Conservation (phyloP, 1,284 basidiomycete genomes). For the Trichosporon asahii region DNA sequence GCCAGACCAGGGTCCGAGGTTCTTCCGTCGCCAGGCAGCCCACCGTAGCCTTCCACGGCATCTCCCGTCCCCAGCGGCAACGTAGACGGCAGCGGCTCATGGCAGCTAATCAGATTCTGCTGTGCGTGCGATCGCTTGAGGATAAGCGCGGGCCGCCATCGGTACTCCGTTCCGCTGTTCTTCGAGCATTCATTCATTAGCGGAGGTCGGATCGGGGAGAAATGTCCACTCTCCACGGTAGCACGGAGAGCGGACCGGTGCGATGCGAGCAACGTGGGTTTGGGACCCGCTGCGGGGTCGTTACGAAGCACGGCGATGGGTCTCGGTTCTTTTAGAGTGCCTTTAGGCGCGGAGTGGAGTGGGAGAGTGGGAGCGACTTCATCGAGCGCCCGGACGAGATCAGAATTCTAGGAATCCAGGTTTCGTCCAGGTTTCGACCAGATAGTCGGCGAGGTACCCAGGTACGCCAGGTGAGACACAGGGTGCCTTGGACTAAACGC, state of each 20-base stretch:
- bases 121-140: not conserved
- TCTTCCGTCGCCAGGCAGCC: not conserved
- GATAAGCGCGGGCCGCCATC: not conserved
- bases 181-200: too few species aligned
- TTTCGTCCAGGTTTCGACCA: not conserved
- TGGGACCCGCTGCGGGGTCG: not conserved
- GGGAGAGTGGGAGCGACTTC: not conserved
- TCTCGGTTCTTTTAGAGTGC: not conserved
- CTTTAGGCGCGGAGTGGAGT: not conserved
- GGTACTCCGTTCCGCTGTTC: not conserved
- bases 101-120: not conserved
- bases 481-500: not conserved
- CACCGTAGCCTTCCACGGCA: not conserved
- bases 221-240: too few species aligned
- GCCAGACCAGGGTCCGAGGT: not conserved
- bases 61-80: not conserved
- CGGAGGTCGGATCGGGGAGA: not conserved
- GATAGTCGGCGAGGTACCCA: not conserved
- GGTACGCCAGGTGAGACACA: not conserved
- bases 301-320: not conserved
- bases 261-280: not conserved
- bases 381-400: not conserved
- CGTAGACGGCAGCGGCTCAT: not conserved
- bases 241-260: not conserved
- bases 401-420: not conserved